A percentile compares a stretch with the other conserved stretches of the same genome.
phyloP scores from a whole-genome alignment of 1,284 basidiomycete genomes.

The Boletellus deceptivus region DNA sequence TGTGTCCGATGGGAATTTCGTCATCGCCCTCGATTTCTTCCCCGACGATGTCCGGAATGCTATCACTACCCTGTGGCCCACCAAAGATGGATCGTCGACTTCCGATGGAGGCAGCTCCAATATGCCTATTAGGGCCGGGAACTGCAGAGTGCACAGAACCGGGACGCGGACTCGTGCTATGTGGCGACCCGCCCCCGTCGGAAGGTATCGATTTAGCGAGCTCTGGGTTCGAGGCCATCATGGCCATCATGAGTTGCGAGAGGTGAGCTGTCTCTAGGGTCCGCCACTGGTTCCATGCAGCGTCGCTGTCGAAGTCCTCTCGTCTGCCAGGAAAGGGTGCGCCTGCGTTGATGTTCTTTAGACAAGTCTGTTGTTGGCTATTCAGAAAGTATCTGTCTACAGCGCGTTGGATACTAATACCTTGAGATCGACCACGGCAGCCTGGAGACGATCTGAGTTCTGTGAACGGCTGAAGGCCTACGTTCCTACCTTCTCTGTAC shows the following conservation, averaged over 20 bases:
- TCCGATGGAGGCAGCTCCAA: conserved; percentile 49
- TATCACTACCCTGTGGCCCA: conserved; percentile 27
- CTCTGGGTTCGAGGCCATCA: conserved; percentile 87
- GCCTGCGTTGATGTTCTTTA: conserved; percentile 89
- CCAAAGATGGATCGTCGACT: conserved; percentile 59
- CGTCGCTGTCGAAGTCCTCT: conserved; percentile 82
- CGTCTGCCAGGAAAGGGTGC: conserved; percentile 80
- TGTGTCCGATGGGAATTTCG: conserved; percentile 63
- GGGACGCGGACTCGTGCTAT: conserved; percentile 47
- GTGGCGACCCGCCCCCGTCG: conserved; percentile 46
- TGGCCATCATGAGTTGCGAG: conserved; percentile 84
- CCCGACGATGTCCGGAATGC: conserved; percentile 39
- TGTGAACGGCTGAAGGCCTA: not conserved
- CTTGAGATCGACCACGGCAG: conserved; percentile 83
- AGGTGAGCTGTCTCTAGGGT: conserved; percentile 81
- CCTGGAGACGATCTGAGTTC: conserved; percentile 44
- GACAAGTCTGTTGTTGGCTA: conserved; percentile 55
- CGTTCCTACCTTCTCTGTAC: conserved; percentile 71
- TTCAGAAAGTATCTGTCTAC: conserved; percentile 1
- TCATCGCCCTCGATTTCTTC: conserved; percentile 60
- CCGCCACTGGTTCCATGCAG: conserved; percentile 84
- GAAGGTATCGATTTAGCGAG: conserved; percentile 76
- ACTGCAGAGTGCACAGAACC: conserved; percentile 51
- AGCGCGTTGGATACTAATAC: conserved; percentile 36
- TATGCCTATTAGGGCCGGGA: conserved; percentile 45